Evolutionary conservation across 345 rosid genomes (phyloP), one percentile per base, ranked within the genome.

Genomic region (Citrus mangshanensis): DNA sequence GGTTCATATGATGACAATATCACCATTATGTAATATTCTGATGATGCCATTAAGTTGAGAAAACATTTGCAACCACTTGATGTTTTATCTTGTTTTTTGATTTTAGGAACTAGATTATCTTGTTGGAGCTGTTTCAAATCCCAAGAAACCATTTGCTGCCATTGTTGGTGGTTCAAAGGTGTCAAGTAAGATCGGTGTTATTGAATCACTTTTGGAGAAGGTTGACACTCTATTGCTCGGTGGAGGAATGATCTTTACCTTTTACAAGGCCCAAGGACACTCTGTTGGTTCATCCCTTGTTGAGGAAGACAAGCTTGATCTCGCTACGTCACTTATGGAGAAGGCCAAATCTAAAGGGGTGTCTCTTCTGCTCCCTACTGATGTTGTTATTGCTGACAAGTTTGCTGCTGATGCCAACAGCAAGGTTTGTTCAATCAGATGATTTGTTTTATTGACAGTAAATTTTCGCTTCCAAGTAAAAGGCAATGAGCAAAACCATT

Each of bases 171-270:
- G 99, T 62, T 87, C 99, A 3, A 95, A 95, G 88, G 99, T 95
- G 28, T 95, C 98, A 65, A 71, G 89, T 25, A 95, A 95, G 92
- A 95, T 95, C 78, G 98, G 96, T 62, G 99, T 95, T 51, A 95
- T 95, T 0, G 99, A 95, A 69, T 95, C 98, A 2, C 97, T 95
- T 59, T 89, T 95, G 68, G 93, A 79, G 80, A 95, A 89, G 84
- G 89, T 89, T 82, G 97, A 95, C 72, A 77, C 92, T 56, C 96
- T 95, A 59, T 79, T 95, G 55, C 92, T 95, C 35, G 99, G 99
- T 71, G 99, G 99, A 87, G 99, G 99, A 71, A 95, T 95, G 99
- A 95, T 93, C 75, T 95, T 85, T 79, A 95, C 99, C 32, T 95
- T 95, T 89, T 95, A 93, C 96, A 95, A 95, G 84, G 99, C 99